These are phyloP conservation scores for Mediolabrus comicus DNA, from an alignment of 108 stramenopile genomes.

Conservation along the genomic window DNA sequence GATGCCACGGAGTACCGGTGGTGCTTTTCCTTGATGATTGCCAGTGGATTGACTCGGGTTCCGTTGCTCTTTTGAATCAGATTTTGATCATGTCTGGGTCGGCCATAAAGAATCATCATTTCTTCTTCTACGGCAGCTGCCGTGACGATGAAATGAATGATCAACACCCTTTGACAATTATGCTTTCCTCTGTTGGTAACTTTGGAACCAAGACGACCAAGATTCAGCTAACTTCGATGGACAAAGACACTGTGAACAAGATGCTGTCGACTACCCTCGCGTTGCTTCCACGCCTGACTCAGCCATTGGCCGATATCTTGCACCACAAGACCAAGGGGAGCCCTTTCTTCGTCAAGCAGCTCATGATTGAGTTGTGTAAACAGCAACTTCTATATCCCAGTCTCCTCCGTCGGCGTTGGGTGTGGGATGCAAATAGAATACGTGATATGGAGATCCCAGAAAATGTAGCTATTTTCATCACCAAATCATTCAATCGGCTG, in stretches of 20 bases:
- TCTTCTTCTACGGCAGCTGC: slow-evolving; percentile 12
- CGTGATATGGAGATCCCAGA: slow-evolving; percentile 11
- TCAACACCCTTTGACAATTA: slow-evolving; percentile 2
- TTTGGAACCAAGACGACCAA: slow-evolving; percentile 3
- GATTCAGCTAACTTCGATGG: slow-evolving; percentile 4
- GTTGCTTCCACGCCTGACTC: slow-evolving; percentile 17
- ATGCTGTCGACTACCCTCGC: slow-evolving; percentile 18
- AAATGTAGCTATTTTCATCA: slow-evolving; percentile 13
- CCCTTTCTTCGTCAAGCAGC: slow-evolving; percentile 10
- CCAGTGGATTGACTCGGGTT: slow-evolving; percentile 24
- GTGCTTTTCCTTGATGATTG: slow-evolving; percentile 26
- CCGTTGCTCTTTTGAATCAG: slow-evolving; percentile 13
- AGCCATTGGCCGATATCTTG: slow-evolving; percentile 8
- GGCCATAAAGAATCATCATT: background rate
- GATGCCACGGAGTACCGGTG: background rate
- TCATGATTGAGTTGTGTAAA: slow-evolving; percentile 8
- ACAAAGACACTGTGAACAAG: slow-evolving; percentile 1
- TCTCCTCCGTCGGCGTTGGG: slow-evolving; percentile 16
- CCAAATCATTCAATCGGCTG: background rate
- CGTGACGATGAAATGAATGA: slow-evolving; percentile 16
- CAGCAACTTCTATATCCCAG: slow-evolving; percentile 4
- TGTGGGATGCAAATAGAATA: slow-evolving; percentile 25
- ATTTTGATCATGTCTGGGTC: background rate
- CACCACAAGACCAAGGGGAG: slow-evolving; percentile 32
- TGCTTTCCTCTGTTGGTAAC: background rate